Percentiles rank a stretch among this genome's conserved stretches.
Evolutionary conservation across 805 yeast species (phyloP).

Genomic region (Myxozyma nipponensis): DNA sequence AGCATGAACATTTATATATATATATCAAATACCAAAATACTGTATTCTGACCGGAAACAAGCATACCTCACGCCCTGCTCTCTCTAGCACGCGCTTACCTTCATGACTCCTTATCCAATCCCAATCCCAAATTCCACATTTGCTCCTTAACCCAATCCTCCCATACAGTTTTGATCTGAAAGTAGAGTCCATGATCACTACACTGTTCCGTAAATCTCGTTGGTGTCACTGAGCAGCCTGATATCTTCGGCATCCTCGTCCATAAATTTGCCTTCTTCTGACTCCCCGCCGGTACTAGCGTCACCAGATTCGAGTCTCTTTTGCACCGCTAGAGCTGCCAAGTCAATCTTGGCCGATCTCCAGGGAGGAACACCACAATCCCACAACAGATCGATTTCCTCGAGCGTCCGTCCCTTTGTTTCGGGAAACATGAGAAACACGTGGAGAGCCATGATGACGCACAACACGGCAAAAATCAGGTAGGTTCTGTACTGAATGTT

Average conservation of each 20-base stretch:
- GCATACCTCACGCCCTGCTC: background rate
- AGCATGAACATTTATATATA: no score
- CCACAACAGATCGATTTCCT: slow-evolving; percentile 63
- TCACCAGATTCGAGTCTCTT: background rate
- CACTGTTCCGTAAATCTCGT: background rate
- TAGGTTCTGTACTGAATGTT: slow-evolving; percentile 59
- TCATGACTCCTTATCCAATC: background rate
- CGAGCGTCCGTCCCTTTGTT: slow-evolving; percentile 66
- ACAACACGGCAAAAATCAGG: slow-evolving; percentile 52
- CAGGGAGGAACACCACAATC: slow-evolving; percentile 26
- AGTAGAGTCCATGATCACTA: background rate
- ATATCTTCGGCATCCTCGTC: background rate
- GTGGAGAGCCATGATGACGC: slow-evolving; percentile 47
- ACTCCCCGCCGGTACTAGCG: background rate
- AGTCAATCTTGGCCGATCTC: slow-evolving; percentile 12
- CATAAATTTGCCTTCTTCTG: background rate
- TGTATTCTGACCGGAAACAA: background rate
- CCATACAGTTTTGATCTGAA: background rate
- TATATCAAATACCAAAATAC: no score
- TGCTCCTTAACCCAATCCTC: background rate
- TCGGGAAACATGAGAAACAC: slow-evolving; percentile 58
- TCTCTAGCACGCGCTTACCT: background rate
- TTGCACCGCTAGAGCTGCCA: slow-evolving; percentile 2
- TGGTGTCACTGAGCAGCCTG: background rate
- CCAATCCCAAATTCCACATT: background rate